Base-by-base conservation (phyloP, 805 yeast genomes). In the Komagataella mondaviorum region DNA sequence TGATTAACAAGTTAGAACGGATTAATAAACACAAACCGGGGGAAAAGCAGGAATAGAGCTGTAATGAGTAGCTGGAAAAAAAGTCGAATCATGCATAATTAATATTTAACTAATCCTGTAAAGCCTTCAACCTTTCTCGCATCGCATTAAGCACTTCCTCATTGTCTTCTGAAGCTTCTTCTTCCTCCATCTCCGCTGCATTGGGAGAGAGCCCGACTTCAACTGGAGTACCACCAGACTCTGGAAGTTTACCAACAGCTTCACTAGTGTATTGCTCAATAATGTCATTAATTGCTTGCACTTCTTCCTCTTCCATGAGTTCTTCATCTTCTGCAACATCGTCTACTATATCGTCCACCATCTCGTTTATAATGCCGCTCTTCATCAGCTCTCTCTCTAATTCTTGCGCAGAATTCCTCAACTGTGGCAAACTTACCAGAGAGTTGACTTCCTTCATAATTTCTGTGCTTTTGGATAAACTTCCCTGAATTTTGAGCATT, bases 341-440 rank as follows among this genome's bases (percentile, higher is more conserved):
- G 54, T 90, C 98, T 54, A 91, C 72, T 55, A 87, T 81, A 62
- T 93, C 99, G 52, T 86, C 88, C 63, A 90, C 83, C 98, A 93
- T 93, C 63, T 93, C 99, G 57, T 87, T 88, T 51, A 93, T 88
- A 47, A 93, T 77, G 0, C 93, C 93, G 10, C 86, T 78, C 65
- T 83, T 85, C 79, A 86, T 81, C 59, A 91, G 73, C 67, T 93
- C 99, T 60, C 78, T 83, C 54, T 91, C 86, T 52, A 93, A 69
- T 58, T 85, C 95, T 60, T 84, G 84, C 86, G 91, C 88, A 0
- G 95, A 83, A 8, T 78, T 80, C 58, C 81, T 80, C 51, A 93
- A 67, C 56, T 85, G 89, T 0, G 98, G 97, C 51, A 93, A 63
- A 55, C 75, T 74, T 1, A 90, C 83, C 60, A 93, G 71, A 47